Percentiles rank a stretch among this genome's conserved stretches.
Conservation (phyloP, 208 protist genomes). For the Blechomonas ayalai region DNA sequence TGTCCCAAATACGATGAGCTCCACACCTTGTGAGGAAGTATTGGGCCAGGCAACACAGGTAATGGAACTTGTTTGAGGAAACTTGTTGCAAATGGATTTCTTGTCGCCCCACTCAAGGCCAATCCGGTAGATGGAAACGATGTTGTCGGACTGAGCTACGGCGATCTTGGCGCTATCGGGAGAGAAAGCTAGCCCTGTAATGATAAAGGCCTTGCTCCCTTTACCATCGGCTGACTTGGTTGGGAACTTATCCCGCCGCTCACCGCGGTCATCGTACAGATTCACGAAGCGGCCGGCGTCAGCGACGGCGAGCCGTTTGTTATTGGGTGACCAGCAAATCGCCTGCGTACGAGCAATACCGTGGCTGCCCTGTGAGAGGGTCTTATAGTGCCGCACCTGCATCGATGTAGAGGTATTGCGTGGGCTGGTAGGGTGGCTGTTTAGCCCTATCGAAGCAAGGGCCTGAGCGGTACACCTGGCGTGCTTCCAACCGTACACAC, state of each 20-base stretch:
- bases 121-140: slow-evolving; percentile 96
- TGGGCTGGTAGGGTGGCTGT: too few relatives aligned
- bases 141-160: slow-evolving; percentile 95
- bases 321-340: slow-evolving; percentile 93
- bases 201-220: slow-evolving; percentile 74
- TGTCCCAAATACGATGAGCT: slow-evolving; percentile 92
- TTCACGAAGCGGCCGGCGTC: slow-evolving; percentile 85
- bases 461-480: too few relatives aligned
- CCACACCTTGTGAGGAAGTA: slow-evolving; percentile 77
- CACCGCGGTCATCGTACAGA: slow-evolving; percentile 94
- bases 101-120: slow-evolving; percentile 96
- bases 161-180: slow-evolving; percentile 94
- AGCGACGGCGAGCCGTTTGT: slow-evolving; percentile 89
- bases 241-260: slow-evolving; percentile 93
- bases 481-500: too few relatives aligned
- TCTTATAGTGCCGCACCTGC: slow-evolving; percentile 93
- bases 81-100: slow-evolving; percentile 97
- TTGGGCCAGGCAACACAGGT: slow-evolving; percentile 93
- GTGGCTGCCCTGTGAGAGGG: slow-evolving; percentile 63
- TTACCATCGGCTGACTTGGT: slow-evolving; percentile 90
- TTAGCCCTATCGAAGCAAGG: too few relatives aligned
- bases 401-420: too few relatives aligned
- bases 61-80: slow-evolving; percentile 80
- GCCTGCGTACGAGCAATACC: slow-evolving; percentile 85
- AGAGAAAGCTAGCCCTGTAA: slow-evolving; percentile 92